These are phyloP conservation scores for Trichosanthes cucumerina DNA, from an alignment of 306 rosid genomes.

Conservation along the genomic window DNA sequence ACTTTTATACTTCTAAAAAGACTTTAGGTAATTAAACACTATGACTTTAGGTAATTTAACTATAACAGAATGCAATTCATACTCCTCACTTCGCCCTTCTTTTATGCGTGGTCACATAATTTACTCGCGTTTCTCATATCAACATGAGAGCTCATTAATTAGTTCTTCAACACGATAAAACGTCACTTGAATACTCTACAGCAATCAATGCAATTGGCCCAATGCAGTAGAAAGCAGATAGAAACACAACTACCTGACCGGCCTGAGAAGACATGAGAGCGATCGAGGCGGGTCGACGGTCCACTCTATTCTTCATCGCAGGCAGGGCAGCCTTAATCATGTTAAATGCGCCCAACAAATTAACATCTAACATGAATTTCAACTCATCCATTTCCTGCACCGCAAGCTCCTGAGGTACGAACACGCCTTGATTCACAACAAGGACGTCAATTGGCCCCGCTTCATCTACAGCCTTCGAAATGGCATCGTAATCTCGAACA, in stretches of 20 bases:
- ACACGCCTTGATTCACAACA: conserved; percentile 75
- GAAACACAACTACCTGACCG: conserved; percentile 52
- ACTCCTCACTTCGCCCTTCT: neutral
- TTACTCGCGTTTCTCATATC: neutral
- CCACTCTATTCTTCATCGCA: conserved; percentile 39
- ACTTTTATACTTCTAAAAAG: neutral
- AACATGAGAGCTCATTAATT: neutral
- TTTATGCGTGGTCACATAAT: neutral
- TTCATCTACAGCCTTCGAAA: conserved; percentile 40
- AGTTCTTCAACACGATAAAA: neutral
- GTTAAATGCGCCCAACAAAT: conserved; percentile 62
- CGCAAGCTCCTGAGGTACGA: conserved; percentile 56
- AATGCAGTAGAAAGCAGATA: neutral
- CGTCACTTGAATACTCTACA: neutral
- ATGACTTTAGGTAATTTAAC: neutral
- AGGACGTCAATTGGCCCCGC: conserved; percentile 73
- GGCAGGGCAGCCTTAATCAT: conserved; percentile 84
- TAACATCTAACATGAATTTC: conserved; percentile 67
- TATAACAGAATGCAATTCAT: neutral
- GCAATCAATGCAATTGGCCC: neutral
- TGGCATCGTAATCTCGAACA: conserved; percentile 60
- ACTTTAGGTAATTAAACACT: neutral
- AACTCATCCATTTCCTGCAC: conserved; percentile 67
- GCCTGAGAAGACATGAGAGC: conserved; percentile 88
- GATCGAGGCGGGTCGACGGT: conserved; percentile 54